Conservation (phyloP, 306 rosid genomes). For the Alnus rubra region DNA sequence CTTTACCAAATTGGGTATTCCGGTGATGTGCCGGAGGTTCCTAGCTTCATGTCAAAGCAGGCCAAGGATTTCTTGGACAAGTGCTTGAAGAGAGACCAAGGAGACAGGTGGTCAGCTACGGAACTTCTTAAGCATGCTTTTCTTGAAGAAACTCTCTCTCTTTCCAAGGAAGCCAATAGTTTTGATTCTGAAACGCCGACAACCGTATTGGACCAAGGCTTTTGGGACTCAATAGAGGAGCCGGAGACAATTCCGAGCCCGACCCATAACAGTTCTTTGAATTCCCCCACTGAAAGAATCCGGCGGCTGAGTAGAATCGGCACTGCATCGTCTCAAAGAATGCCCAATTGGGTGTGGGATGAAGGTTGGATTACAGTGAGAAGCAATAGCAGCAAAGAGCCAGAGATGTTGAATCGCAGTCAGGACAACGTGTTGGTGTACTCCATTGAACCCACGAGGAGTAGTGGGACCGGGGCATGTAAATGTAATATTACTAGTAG, state of each 20-base stretch:
- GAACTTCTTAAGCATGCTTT: slow-evolving; percentile 73
- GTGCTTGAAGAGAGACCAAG: slow-evolving; percentile 61
- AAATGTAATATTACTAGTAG: slow-evolving; percentile 14
- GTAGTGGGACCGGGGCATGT: neutral
- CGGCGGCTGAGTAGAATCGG: slow-evolving; percentile 32
- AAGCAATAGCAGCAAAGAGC: slow-evolving; percentile 29
- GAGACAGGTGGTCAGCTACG: slow-evolving; percentile 64
- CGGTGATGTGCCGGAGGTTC: slow-evolving; percentile 60
- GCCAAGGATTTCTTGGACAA: slow-evolving; percentile 71
- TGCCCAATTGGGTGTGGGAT: slow-evolving; percentile 45
- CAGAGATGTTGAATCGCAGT: slow-evolving; percentile 16
- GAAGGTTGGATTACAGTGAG: slow-evolving; percentile 74
- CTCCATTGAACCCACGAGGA: slow-evolving; percentile 19
- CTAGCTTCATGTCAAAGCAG: slow-evolving; percentile 53
- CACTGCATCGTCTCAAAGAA: slow-evolving; percentile 10
- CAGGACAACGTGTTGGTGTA: neutral
- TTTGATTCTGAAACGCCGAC: slow-evolving; percentile 54
- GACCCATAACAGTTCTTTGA: slow-evolving; percentile 22
- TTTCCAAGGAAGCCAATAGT: slow-evolving; percentile 11
- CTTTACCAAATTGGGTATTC: slow-evolving; percentile 64
- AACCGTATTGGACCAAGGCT: slow-evolving; percentile 50
- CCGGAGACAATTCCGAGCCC: slow-evolving; percentile 22
- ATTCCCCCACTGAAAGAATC: slow-evolving; percentile 47
- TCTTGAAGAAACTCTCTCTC: slow-evolving; percentile 29
- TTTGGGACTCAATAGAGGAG: slow-evolving; percentile 50